Evolutionary conservation across 441 rosid species (phyloP), one percentile per base, ranked within the genome.

Genomic region (Brassica hybrid): DNA sequence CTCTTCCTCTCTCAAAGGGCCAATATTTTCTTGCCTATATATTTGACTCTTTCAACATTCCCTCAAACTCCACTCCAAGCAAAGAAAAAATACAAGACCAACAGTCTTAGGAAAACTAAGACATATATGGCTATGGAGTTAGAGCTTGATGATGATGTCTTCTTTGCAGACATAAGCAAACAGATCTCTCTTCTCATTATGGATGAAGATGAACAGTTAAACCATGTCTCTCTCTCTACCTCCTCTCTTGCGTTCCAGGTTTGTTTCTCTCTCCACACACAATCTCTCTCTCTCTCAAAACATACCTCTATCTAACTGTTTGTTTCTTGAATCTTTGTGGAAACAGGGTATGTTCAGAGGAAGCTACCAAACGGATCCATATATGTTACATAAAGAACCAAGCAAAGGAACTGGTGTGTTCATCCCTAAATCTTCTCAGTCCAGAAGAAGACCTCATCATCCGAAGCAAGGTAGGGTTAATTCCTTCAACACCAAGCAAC

Each of bases 351-450:
- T 86, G 66, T 74, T 88, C 3, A 82, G 85, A 78, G 84, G 73
- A 41, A 81, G 83, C 13, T 68, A 82, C 61, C 88, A 84, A 74
- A 8, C 78, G 23, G 78, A 83, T 74, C 87, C 86, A 52, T 83
- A 67, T 57, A 11, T 80, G 75, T 59, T 82, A 54, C 84, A 84
- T 64, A 88, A 84, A 86, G 92, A 80, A 89, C 81, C 89, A 74
- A 89, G 97, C 89, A 89, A 90, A 87, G 98, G 98, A 57, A 92
- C 98, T 13, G 97, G 98, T 72, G 98, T 94, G 63, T 94, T 94
- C 72, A 94, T 94, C 71, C 98, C 98, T 8, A 85, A 69, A 73
- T 86, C 92, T 14, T 83, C 92, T 19, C 92, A 85, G 8, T 91
- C 90, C 32, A 85, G 92, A 83, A 92, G 92, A 77, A 91, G 87